A percentile compares a stretch with the other conserved stretches of the same genome.
These are phyloP conservation scores for Biscogniauxia sp. DNA, from an alignment of 2,329 filamentous ascomycete species.

Conservation along the genomic window DNA sequence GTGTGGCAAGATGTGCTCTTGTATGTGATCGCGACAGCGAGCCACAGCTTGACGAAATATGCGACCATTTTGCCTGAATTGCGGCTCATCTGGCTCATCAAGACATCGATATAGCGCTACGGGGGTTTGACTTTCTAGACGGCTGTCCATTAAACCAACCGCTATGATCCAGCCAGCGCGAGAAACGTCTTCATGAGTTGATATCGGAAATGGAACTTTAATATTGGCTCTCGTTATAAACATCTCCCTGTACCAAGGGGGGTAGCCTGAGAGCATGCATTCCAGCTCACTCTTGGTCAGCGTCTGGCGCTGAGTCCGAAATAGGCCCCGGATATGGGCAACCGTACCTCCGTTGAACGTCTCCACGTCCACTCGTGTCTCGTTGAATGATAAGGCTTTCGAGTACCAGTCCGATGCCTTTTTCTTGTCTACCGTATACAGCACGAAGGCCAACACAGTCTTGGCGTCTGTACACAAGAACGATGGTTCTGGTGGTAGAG, in stretches of 20 bases:
- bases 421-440: neutral
- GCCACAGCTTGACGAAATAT: conserved; percentile 1
- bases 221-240: neutral
- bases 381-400: conserved; percentile 1
- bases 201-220: conserved; percentile 1
- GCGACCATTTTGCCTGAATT: neutral
- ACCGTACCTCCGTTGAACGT: neutral
- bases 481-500: neutral
- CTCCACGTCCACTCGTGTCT: conserved; percentile 1
- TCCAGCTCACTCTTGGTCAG: conserved; percentile 1
- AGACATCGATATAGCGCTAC: neutral
- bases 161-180: conserved; percentile 1
- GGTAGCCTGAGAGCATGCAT: conserved; percentile 1
- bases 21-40: conserved; percentile 3
- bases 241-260: conserved; percentile 3
- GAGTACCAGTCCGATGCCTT: neutral
- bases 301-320: neutral
- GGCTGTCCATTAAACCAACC: neutral
- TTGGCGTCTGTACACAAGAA: neutral
- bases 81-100: neutral
- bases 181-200: neutral
- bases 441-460: neutral
- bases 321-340: conserved; percentile 1
- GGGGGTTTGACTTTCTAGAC: neutral
- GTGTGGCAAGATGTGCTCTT: neutral